Evolutionary conservation across 768 basidiomycete species (phyloP), one percentile per base, ranked within the genome.

Genomic region (Pleurotus ostreatus): DNA sequence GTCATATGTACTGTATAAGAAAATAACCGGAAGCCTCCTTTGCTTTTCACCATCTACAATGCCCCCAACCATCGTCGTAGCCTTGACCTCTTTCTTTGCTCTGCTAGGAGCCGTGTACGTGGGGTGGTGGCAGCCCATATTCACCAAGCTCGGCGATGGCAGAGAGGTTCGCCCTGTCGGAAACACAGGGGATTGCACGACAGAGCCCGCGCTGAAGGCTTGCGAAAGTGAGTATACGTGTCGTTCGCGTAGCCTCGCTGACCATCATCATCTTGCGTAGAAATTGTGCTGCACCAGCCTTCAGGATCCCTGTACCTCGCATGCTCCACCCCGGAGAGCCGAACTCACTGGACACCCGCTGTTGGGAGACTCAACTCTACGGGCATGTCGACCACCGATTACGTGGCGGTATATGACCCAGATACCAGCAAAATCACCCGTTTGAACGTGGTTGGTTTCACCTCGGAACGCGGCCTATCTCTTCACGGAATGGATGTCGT

Each of bases 401-500:
- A 77, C 59, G 67, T 81, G 58, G 80, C 78, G 12, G 70, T 66
- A 4, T 80, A 77, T 62, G 70, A 80, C 60, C 70, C 73, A 26
- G 55, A 54, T 7, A 73, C 73, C 2, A 61, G 60, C 37, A 52
- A 62, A 44, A 63, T 78, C 51, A 73, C 62, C 12, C 70, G 62
- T 6, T 68, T 81, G 5, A 30, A 55, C 5, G 61, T 79, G 25
- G 61, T 62, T 2, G 67, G 64, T n/a, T 70, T 65, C 59, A 57
- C 64, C 18, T 63, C 68, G 4, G 52, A 60, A 16, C 66, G 66
- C 18, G 69, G 69, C n/a, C 65, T 80, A 41, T 69, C 73, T 46
- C 57, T 80, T 18, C 78, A 80, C 49, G 81, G 80, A n/a, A 73
- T 84, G 71, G 81, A 81, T 46, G 73, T 80, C 40, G 78, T 78